Conservation (phyloP, 2,329 filamentous ascomycete genomes). For the Fusarium subtropicale region DNA sequence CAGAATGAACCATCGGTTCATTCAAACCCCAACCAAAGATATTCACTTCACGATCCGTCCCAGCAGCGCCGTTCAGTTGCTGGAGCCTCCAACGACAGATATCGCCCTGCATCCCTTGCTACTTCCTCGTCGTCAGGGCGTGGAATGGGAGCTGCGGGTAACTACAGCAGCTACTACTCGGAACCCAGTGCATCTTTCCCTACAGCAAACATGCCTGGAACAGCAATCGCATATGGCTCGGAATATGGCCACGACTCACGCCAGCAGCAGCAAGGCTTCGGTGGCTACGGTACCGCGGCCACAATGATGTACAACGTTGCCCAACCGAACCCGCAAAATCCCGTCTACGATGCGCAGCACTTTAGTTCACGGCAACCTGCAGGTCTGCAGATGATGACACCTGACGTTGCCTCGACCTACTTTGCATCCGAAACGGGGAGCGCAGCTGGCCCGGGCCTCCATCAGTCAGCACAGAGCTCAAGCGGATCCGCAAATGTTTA, state of each 20-base stretch:
- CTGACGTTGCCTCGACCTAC: slow-evolving; percentile 73
- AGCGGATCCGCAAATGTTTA: slow-evolving; percentile 69
- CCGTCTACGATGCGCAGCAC: slow-evolving; percentile 81
- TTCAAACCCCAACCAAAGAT: slow-evolving; percentile 67
- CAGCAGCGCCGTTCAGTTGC: slow-evolving; percentile 56
- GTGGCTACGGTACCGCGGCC: slow-evolving; percentile 67
- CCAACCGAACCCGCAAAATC: slow-evolving; percentile 69
- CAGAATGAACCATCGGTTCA: slow-evolving; percentile 78
- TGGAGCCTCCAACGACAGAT: slow-evolving; percentile 54
- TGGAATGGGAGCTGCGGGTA: slow-evolving; percentile 67
- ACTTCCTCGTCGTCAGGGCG: slow-evolving; percentile 61
- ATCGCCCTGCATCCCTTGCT: slow-evolving; percentile 63
- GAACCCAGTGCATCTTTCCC: slow-evolving; percentile 65
- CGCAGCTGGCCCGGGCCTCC: slow-evolving; percentile 66
- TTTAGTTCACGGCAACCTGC: slow-evolving; percentile 82
- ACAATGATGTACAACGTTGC: slow-evolving; percentile 85
- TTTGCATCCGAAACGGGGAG: slow-evolving; percentile 62
- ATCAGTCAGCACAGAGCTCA: slow-evolving; percentile 61
- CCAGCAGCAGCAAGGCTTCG: slow-evolving; percentile 66
- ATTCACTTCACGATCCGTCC: slow-evolving; percentile 62
- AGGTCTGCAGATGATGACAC: slow-evolving; percentile 76
- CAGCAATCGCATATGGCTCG: slow-evolving; percentile 68
- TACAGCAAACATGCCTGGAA: slow-evolving; percentile 67
- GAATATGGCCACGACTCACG: slow-evolving; percentile 74
- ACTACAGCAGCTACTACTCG: slow-evolving; percentile 70